Evolutionary conservation across 805 yeast genomes (phyloP).

Genomic region (Suhomyces sp.): DNA sequence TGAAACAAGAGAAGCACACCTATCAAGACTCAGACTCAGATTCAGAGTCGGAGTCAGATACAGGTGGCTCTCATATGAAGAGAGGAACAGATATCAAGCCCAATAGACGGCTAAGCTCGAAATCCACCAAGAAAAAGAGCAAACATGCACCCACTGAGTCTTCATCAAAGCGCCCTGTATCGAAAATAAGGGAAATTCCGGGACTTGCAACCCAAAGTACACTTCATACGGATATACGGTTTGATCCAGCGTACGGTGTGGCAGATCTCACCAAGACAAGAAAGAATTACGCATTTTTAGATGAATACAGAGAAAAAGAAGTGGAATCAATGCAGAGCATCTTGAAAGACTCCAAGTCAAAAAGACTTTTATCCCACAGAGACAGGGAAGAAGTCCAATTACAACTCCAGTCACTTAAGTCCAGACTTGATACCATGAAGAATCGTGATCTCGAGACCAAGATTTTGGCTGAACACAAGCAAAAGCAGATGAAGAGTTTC

Average conservation of each 20-base stretch:
- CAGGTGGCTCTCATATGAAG: background rate
- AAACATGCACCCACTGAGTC: conserved; percentile 90
- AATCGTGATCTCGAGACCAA: conserved; percentile 73
- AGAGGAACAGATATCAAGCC: conserved; percentile 2
- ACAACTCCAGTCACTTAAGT: conserved; percentile 60
- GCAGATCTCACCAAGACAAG: conserved; percentile 69
- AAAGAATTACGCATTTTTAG: conserved; percentile 79
- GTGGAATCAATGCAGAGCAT: conserved; percentile 56
- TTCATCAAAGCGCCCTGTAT: conserved; percentile 70
- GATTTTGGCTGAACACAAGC: conserved; percentile 61
- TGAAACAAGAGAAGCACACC: conserved; percentile 5
- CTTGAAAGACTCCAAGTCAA: conserved; percentile 53
- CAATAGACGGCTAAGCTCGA: conserved; percentile 4
- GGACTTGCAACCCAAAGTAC: conserved; percentile 51
- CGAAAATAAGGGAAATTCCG: conserved; percentile 70
- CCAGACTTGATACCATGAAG: conserved; percentile 65
- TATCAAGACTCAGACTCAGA: conserved; percentile 18
- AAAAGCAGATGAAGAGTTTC: conserved; percentile 46
- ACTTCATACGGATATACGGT: conserved; percentile 78
- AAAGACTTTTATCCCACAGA: conserved; percentile 36
- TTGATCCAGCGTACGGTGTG: conserved; percentile 86
- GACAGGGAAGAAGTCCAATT: conserved; percentile 56
- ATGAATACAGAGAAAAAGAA: conserved; percentile 80
- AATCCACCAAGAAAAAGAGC: conserved; percentile 29
- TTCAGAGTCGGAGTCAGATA: conserved; percentile 9